phyloP scores from a whole-genome alignment of 2,329 filamentous ascomycete genomes.

The Aspergillus terreus region DNA sequence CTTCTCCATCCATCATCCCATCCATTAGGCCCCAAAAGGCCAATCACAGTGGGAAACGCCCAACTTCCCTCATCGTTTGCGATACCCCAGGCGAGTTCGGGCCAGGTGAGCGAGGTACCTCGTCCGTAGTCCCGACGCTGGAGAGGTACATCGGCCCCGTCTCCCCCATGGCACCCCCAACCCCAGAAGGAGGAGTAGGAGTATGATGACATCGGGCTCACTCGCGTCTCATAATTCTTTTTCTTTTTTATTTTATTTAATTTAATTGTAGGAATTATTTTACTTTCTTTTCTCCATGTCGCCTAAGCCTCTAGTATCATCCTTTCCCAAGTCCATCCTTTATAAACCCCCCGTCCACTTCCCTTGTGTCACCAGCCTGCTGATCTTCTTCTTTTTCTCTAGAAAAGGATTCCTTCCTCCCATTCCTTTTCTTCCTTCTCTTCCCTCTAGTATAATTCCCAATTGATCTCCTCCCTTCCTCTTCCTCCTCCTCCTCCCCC shows the following conservation, averaged over 20 bases:
- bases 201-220: neutral
- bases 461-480: neutral
- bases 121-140: neutral
- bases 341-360: constrained; percentile 12
- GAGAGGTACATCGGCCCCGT: neutral
- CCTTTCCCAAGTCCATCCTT: constrained; percentile 1
- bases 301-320: neutral
- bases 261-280: neutral
- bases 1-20: neutral
- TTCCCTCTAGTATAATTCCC: neutral
- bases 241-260: neutral
- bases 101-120: neutral
- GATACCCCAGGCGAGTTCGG: neutral
- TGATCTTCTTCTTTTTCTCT: constrained; percentile 6
- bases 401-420: neutral
- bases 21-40: neutral
- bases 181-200: neutral
- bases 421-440: constrained; percentile 1
- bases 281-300: neutral
- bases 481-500: neutral
- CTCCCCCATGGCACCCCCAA: neutral
- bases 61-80: neutral
- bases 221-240: neutral
- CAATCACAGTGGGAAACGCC: constrained; percentile 1
- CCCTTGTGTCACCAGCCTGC: constrained; percentile 11